Evolutionary conservation across 139 green algal genomes (phyloP), one percentile per base, ranked within the genome.

Genomic region (Coelastrella sp.): DNA sequence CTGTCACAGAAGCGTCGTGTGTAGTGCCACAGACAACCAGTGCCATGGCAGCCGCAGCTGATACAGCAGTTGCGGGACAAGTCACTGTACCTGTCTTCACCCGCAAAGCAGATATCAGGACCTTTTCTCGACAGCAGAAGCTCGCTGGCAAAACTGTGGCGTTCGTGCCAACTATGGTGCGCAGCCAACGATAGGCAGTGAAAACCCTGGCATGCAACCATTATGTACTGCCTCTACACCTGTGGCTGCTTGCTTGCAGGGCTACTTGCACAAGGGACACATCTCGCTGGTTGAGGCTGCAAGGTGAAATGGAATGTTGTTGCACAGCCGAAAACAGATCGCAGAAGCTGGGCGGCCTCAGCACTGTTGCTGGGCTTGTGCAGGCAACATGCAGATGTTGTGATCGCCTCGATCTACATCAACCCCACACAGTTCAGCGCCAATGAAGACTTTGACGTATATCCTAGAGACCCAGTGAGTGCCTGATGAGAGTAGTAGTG

Each of bases 141-240:
- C 72, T 75, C 14, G 61, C 90, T 20, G 97, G 97, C 7, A 95
- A 93, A 27, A 93, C 61, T 0, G 89, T 99, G 0, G 98, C 90
- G 0, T 95, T 99, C 11, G 98, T 99, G 27, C 98, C 98, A 0
- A 99, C 98, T 4, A 99, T 99, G 98, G 97, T 97, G 58, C 58
- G 93, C 68, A 4, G 8, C 35, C 35, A 49, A 49, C 35, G 35
- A 49, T 49, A 49, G 35, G 35, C 35, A 49, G 63, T 72, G 63
- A 14, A 72, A 72, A 17, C 63, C 63, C 63, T 72, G 63, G 63
- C 63, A 22, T 8, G 25, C 79, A 24, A 8, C 25, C 65, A 20
- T 75, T 56, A 7, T 66, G 56, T 84, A 66, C 78, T 84, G 78
- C 78, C 35, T 10, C 27, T 27, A 11, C 56, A 65, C 14, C 56